Percentiles rank a stretch among this genome's conserved stretches.
Evolutionary conservation across 805 yeast genomes (phyloP).

Genomic region (Phaffomyces antillensis): DNA sequence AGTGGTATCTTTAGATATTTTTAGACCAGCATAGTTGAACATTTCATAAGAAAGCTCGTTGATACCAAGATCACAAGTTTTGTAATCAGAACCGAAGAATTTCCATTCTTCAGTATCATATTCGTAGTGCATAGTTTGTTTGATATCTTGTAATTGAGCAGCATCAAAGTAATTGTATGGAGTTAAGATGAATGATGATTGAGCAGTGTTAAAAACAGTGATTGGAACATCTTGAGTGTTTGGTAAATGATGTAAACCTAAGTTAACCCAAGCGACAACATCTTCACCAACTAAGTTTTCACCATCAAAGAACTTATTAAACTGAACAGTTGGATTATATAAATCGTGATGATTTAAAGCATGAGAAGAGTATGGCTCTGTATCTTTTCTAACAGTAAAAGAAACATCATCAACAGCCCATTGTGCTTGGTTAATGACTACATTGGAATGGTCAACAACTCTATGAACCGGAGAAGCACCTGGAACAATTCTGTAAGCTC

Average conservation of each 20-base stretch:
- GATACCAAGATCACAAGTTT: conserved; percentile 15
- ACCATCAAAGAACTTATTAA: conserved; percentile 20
- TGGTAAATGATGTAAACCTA: conserved; percentile 25
- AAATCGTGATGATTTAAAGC: conserved; percentile 19
- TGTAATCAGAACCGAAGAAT: conserved; percentile 18
- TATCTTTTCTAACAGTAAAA: conserved; percentile 21
- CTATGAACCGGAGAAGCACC: conserved; percentile 18
- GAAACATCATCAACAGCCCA: conserved; percentile 21
- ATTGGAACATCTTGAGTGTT: conserved; percentile 25
- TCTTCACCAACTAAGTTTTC: conserved; percentile 23
- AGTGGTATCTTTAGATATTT: conserved; percentile 19
- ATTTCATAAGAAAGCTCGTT: no score
- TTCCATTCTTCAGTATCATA: conserved; percentile 20
- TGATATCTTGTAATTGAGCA: conserved; percentile 19
- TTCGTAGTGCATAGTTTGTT: conserved; percentile 18
- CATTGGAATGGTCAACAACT: conserved; percentile 12
- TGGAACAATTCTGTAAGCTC: conserved; percentile 22
- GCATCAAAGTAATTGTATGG: conserved; percentile 24
- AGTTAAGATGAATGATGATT: conserved; percentile 18
- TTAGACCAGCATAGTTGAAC: conserved; percentile 17
- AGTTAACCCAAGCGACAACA: conserved; percentile 24
- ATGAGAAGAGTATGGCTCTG: conserved; percentile 20
- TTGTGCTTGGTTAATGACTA: conserved; percentile 16
- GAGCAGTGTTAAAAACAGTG: conserved; percentile 23
- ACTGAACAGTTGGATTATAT: conserved; percentile 19